These are phyloP conservation scores for Rhododendron ovatum DNA, from an alignment of 148 eudicot genomes.

Conservation along the genomic window DNA sequence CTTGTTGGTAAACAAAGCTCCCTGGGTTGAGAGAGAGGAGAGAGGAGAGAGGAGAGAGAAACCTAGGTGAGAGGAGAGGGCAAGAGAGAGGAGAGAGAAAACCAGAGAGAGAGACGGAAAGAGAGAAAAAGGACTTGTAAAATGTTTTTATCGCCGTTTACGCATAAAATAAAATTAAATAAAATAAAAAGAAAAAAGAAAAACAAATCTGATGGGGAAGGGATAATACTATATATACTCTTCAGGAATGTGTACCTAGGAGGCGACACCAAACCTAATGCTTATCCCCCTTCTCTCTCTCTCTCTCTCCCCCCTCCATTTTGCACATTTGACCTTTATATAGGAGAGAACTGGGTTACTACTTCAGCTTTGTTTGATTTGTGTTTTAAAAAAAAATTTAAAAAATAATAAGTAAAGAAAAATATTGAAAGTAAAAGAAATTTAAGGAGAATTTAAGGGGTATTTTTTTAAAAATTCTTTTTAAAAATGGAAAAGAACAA, in stretches of 20 bases:
- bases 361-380: too few relatives aligned
- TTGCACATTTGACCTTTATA: background rate
- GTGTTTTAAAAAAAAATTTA: too few relatives aligned
- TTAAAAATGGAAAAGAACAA: too few relatives aligned
- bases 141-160: background rate
- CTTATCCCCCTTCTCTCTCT: background rate
- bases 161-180: background rate
- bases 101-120: slow-evolving; percentile 2
- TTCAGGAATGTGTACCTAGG: background rate
- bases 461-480: too few relatives aligned
- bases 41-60: slow-evolving; percentile 15
- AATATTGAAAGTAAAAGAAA: too few relatives aligned
- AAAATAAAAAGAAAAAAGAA: background rate
- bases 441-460: too few relatives aligned
- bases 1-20: slow-evolving; percentile 42
- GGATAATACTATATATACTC: background rate
- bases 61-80: slow-evolving; percentile 12
- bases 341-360: too few relatives aligned
- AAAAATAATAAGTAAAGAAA: too few relatives aligned
- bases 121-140: slow-evolving; percentile 4
- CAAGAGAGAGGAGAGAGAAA: slow-evolving; percentile 23
- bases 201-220: background rate
- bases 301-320: background rate
- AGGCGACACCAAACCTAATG: background rate
- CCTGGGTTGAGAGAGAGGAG: slow-evolving; percentile 28